Percentiles rank a stretch among this genome's conserved stretches.
Conservation (phyloP, 495 filamentous ascomycete genomes). For the Cryomyces antarcticus region DNA sequence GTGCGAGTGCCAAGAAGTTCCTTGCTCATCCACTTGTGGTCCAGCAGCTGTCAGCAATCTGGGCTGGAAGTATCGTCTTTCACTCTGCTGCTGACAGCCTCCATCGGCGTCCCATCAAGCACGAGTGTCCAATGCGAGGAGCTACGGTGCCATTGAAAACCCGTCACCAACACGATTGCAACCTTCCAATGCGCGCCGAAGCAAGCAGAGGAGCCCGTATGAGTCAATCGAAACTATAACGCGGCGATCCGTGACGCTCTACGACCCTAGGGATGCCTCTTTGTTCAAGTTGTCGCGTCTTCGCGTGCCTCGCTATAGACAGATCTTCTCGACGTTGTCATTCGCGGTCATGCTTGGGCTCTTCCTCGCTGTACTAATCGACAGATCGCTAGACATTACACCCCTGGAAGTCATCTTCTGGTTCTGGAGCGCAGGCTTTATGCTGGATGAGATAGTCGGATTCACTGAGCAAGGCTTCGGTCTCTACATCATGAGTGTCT, state of each 20-base stretch:
- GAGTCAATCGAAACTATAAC: neutral
- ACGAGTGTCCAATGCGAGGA: slow-evolving; percentile 3
- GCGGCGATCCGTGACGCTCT: slow-evolving; percentile 61
- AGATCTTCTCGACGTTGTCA: slow-evolving; percentile 69
- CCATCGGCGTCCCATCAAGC: slow-evolving; percentile 33
- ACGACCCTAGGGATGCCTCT: slow-evolving; percentile 75
- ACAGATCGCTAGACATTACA: slow-evolving; percentile 56
- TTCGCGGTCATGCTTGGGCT: slow-evolving; percentile 64
- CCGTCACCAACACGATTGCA: no score
- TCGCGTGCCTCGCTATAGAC: slow-evolving; percentile 74
- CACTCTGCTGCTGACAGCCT: slow-evolving; percentile 68
- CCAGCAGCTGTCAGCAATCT: slow-evolving; percentile 84
- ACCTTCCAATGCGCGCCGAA: neutral
- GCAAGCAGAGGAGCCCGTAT: slow-evolving; percentile 1
- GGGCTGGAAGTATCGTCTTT: slow-evolving; percentile 86
- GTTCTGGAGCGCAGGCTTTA: slow-evolving; percentile 92
- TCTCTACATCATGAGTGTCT: slow-evolving; percentile 88
- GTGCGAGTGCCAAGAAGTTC: slow-evolving; percentile 74
- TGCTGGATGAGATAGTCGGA: slow-evolving; percentile 33
- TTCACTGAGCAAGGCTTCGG: slow-evolving; percentile 44
- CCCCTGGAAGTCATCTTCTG: slow-evolving; percentile 71
- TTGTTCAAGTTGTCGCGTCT: slow-evolving; percentile 76
- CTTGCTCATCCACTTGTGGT: slow-evolving; percentile 75
- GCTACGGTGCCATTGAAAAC: slow-evolving; percentile 17
- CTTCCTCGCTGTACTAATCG: slow-evolving; percentile 52